These are phyloP conservation scores for Scenedesmus sp. DNA, from an alignment of 163 green algal genomes.

Conservation along the genomic window DNA sequence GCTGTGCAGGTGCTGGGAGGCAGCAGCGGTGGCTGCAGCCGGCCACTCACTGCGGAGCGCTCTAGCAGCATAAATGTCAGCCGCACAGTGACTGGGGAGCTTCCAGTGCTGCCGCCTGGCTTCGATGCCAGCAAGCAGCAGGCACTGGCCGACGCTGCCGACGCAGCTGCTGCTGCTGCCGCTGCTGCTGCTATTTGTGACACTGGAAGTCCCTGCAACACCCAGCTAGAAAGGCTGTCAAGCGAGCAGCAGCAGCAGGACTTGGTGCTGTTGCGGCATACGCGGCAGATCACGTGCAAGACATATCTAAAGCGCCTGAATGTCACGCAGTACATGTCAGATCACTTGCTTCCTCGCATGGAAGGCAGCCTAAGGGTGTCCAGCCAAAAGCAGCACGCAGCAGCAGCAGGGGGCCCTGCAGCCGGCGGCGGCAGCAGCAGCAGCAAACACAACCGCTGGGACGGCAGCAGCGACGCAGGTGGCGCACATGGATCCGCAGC, in stretches of 20 bases:
- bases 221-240: background rate
- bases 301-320: slow-evolving; percentile 56
- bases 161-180: background rate
- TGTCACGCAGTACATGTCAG: slow-evolving; percentile 54
- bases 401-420: background rate
- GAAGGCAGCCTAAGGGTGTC: slow-evolving; percentile 22
- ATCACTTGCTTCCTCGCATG: slow-evolving; percentile 44
- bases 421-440: background rate
- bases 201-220: background rate
- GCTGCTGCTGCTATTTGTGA: background rate
- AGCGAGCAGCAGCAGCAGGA: background rate
- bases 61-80: background rate
- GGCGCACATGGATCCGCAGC: background rate
- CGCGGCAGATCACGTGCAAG: slow-evolving; percentile 44
- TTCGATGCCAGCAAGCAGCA: slow-evolving; percentile 8
- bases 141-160: background rate
- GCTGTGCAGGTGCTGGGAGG: background rate
- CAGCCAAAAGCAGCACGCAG: slow-evolving; percentile 1
- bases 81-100: slow-evolving; percentile 16
- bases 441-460: too few relatives aligned
- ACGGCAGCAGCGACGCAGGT: background rate
- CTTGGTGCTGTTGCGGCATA: background rate
- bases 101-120: slow-evolving; percentile 8
- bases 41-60: background rate
- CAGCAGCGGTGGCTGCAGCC: background rate